Conservation (phyloP, 257 asterid genomes). For the Nicotiana undulata region DNA sequence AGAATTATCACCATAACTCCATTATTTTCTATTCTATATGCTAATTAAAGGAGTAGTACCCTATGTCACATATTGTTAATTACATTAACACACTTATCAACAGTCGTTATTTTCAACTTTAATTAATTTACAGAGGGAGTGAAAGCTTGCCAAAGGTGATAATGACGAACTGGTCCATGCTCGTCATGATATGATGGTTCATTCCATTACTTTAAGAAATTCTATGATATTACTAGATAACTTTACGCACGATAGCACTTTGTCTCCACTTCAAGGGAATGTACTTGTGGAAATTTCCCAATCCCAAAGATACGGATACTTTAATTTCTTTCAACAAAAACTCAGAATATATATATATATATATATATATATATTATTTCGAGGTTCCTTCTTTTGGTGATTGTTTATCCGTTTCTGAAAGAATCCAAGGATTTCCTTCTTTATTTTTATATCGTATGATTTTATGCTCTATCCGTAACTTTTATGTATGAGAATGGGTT, state of each 20-base stretch:
- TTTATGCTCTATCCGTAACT: not conserved
- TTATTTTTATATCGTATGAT: not conserved
- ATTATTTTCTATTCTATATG: too few species aligned
- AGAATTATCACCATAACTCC: too few species aligned
- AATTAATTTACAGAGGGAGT: not conserved
- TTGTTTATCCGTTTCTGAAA: not conserved
- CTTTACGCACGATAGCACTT: not conserved
- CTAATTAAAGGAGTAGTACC: too few species aligned
- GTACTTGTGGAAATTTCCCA: too few species aligned
- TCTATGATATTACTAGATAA: not conserved
- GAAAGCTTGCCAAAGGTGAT: not conserved
- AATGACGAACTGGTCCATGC: constrained; percentile 12
- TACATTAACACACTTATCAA: not conserved
- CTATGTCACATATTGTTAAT: not conserved
- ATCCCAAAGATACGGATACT: too few species aligned
- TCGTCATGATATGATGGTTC: not conserved
- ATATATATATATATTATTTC: not conserved
- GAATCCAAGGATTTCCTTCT: not conserved
- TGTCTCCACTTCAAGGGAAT: not conserved
- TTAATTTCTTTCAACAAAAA: not conserved
- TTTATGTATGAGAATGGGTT: not conserved
- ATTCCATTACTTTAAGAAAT: not conserved
- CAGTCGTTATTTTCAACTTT: not conserved
- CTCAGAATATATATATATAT: not conserved
- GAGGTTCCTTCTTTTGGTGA: not conserved